Base-by-base conservation (phyloP, 495 filamentous ascomycete species). In the Podospora australis region DNA sequence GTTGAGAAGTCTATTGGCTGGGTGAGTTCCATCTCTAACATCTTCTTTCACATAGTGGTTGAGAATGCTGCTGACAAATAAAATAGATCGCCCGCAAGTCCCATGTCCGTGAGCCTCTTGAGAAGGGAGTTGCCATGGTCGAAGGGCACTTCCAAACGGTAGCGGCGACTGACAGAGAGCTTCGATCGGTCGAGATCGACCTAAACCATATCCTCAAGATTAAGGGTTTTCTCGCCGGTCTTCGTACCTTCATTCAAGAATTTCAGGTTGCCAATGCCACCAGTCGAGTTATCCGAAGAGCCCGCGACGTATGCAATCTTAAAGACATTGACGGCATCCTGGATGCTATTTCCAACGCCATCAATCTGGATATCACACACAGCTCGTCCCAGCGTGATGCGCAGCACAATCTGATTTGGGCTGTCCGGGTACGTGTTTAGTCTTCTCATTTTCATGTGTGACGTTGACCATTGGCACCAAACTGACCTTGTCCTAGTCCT, bases 181-280 rank as follows among this genome's bases (percentile, higher is more conserved):
- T 64, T 13, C 13, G 38, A 5, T 34, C n/a, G 4, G 57, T 54
- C 1, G 62, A 65, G 22, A 38, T 38, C 9, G 59, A 63, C 7
- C 4, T 65, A 26, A 63, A 51, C 21, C 43, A 57, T 13, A 54
- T 63, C 4, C 49, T 65, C 22, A 62, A 71, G 32, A 56, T 70
- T 0, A 62, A 78, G 4, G 80, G 83, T 60, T 95, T 85, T 49
- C 73, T 94, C 1, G 77, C 70, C 28, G 78, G 80, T 1, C 78
- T 95, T 25, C 70, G 75, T 19, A 74, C 79, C 0, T 57, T 97
- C 7, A 82, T 80, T 46, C 79, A 86, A 57, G 81, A 82, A 2
- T 69, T 98, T 6, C 69, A 66, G 6, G 74, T 80, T 13, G 80
- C 83, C 13, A 77, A 78, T 53, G 86, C 81, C 53, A 70, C 74